phyloP scores from a whole-genome alignment of 441 rosid genomes.

The Populus hybrid region DNA sequence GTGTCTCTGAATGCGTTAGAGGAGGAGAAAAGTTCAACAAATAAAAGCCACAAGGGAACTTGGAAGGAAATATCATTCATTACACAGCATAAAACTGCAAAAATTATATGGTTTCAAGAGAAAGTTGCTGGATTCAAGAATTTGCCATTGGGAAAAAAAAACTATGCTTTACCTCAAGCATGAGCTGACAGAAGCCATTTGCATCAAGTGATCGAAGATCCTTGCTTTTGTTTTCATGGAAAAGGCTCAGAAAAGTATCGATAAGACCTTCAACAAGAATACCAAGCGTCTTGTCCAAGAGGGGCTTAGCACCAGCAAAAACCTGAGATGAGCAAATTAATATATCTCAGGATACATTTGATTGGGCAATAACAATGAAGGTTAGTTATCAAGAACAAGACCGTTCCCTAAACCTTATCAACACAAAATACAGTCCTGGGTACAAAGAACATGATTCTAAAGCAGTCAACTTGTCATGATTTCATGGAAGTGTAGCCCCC shows the following conservation, averaged over 20 bases:
- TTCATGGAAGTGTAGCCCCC: background rate
- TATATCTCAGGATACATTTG: background rate
- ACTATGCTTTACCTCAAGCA: constrained; percentile 72
- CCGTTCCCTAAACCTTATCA: background rate
- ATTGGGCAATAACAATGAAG: background rate
- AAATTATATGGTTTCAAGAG: background rate
- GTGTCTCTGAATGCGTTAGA: background rate
- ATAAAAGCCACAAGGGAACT: background rate
- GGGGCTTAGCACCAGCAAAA: constrained; percentile 92
- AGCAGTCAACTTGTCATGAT: background rate
- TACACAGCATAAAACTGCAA: background rate
- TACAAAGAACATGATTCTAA: background rate
- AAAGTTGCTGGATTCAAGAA: constrained; percentile 5
- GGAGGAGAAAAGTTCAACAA: background rate
- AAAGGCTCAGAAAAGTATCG: constrained; percentile 81
- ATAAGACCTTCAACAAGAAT: constrained; percentile 93
- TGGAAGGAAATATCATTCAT: background rate
- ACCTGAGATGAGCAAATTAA: constrained; percentile 43
- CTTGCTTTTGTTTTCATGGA: constrained; percentile 60
- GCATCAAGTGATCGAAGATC: constrained; percentile 73
- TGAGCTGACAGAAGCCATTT: constrained; percentile 96
- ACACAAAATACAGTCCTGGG: background rate
- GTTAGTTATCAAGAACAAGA: background rate
- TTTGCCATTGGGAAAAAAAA: constrained; percentile 5
- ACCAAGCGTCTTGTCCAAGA: constrained; percentile 89